phyloP scores from a whole-genome alignment of 139 green algal genomes.

The Chlorella ohadii region DNA sequence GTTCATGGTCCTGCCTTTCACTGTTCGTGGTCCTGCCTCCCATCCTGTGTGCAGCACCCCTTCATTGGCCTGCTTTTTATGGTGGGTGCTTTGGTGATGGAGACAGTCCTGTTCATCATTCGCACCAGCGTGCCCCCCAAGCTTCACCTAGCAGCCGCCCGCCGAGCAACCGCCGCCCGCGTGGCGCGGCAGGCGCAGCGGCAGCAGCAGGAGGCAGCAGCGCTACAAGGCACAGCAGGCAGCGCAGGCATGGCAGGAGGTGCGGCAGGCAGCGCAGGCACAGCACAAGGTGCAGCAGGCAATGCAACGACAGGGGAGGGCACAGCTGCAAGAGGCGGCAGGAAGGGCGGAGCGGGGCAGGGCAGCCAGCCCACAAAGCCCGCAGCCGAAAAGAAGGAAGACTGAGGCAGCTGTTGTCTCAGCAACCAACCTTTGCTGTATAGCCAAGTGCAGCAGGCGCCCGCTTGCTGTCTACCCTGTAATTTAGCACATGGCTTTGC shows the following conservation, averaged over 20 bases:
- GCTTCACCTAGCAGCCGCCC: constrained; percentile 18
- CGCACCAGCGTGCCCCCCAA: constrained; percentile 50
- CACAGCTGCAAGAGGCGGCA: no score
- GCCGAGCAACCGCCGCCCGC: background rate
- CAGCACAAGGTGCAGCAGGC: no score
- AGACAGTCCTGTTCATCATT: constrained; percentile 75
- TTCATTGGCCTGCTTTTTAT: constrained; percentile 61
- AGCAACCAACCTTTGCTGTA: no score
- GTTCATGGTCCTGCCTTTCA: no score
- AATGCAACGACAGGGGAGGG: no score
- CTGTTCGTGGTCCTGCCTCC: no score
- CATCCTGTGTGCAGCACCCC: constrained; percentile 44
- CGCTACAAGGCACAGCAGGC: background rate
- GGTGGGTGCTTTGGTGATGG: constrained; percentile 65
- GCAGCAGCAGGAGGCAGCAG: background rate
- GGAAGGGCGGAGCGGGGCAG: background rate
- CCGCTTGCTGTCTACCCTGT: no score
- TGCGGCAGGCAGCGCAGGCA: background rate
- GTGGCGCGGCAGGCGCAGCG: constrained; percentile 17
- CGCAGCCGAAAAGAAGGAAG: background rate
- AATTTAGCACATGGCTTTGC: background rate
- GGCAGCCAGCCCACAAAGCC: background rate
- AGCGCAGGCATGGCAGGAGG: background rate
- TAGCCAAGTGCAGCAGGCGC: no score
- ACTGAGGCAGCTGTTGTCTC: background rate